Evolutionary conservation across 305 asterid genomes (phyloP).

Genomic region (Solanum hybrid): DNA sequence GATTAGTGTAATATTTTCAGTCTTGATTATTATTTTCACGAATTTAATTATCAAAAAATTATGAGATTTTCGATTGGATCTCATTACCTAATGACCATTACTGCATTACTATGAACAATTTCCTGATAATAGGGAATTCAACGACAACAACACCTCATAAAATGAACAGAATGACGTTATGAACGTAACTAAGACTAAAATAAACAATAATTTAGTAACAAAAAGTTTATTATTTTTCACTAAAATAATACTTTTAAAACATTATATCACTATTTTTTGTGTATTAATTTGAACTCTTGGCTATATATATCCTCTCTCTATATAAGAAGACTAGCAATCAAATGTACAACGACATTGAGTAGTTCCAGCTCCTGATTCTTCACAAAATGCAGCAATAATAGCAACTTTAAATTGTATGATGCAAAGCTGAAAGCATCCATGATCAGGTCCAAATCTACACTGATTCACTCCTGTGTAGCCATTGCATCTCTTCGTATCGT

Average conservation of each 20-base stretch:
- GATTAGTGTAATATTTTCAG: neutral
- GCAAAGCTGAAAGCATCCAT: neutral
- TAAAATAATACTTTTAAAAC: neutral
- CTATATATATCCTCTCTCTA: too few species aligned
- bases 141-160: neutral
- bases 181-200: neutral
- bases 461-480: neutral
- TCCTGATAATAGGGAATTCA: neutral
- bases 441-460: constrained; percentile 6
- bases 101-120: neutral
- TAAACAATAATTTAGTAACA: neutral
- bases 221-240: neutral
- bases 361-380: neutral
- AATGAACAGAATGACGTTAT: neutral
- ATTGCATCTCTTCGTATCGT: neutral
- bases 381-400: neutral
- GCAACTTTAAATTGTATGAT: neutral
- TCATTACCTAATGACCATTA: neutral
- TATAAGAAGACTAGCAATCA: neutral
- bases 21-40: neutral
- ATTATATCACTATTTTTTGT: neutral
- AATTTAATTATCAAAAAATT: neutral
- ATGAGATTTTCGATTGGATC: neutral
- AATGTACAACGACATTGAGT: constrained; percentile 8
- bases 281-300: neutral